These are phyloP conservation scores for Colletotrichum coccodes DNA, from an alignment of 2,329 filamentous ascomycete genomes.

Conservation along the genomic window DNA sequence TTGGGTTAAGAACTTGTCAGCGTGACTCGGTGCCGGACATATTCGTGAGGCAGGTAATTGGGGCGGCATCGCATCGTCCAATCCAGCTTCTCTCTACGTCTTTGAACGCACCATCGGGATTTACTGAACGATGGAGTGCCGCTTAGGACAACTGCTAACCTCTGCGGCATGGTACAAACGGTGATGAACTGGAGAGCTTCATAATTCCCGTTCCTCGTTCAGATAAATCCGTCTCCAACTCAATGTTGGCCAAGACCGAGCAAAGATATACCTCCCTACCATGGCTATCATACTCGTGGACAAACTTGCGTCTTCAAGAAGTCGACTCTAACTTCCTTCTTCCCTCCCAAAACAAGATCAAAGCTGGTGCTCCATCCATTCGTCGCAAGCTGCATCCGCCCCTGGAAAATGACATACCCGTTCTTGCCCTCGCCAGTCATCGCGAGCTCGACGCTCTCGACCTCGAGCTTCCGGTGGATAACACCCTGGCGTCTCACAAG, in stretches of 20 bases:
- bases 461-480: conserved; percentile 15
- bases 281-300: not conserved
- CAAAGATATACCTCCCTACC: not conserved
- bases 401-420: conserved; percentile 17
- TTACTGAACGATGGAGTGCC: not conserved
- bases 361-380: conserved; percentile 33
- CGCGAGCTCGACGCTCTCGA: conserved; percentile 23
- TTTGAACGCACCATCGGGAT: not conserved
- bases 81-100: not conserved
- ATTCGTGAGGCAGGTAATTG: not conserved
- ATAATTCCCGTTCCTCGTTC: not conserved
- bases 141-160: not conserved
- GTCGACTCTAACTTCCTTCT: conserved; percentile 19
- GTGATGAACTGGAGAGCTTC: not conserved
- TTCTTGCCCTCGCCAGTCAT: conserved; percentile 13
- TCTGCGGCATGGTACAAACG: not conserved
- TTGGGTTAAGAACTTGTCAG: too few relatives aligned
- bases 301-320: conserved; percentile 32
- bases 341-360: conserved; percentile 25
- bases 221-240: not conserved
- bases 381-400: conserved; percentile 21
- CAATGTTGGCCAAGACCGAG: not conserved
- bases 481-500: conserved; percentile 28
- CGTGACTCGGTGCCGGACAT: not conserved
- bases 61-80: too few relatives aligned